Evolutionary conservation across 441 rosid genomes (phyloP), one percentile per base, ranked within the genome.

Genomic region (Melastoma candidum): DNA sequence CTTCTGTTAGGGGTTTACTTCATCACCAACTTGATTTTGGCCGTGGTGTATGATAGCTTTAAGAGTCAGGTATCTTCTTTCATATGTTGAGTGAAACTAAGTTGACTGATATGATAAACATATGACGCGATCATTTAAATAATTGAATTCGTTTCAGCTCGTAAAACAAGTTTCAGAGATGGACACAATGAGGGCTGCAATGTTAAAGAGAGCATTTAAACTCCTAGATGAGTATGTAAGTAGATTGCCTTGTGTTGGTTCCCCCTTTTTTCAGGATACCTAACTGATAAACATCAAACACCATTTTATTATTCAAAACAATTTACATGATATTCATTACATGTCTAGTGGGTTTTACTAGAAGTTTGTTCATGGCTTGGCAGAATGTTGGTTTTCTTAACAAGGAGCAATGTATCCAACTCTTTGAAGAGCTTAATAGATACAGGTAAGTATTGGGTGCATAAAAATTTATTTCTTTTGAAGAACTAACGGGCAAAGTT

Each of bases 11-110:
- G 90, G 7, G 93, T 93, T 71, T 93, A 93, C 81, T 93, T 88
- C 26, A 95, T 93, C 78, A 93, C 97, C 1, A 93, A 93, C 77
- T 80, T 93, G 87, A 76, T 93, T 62, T 97, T 93, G 74, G 97
- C 97, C 63, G 99, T 93, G 58, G 88, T 93, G 11, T 93, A 93
- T 60, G 96, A 93, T 65, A 84, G 95, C 77, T 93, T 93, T 71
- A 93, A 86, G 79, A 69, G 80, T 68, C 90, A 88, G 98, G 98
- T 88, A 76, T 14, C 36, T 53, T 58, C 36, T 45, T 44, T 45
- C 14, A 25, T 24, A 2, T 7, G 32, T 10, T 12, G 13, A 25
- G 4, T 26, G 41, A 36, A 36, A 36, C 8, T 9, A 36, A 9
- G 41, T 4, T 36, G 8, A 36, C 41, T 1, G 41, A 4, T 36